Evolutionary conservation across 208 protist species (phyloP).

Genomic region (Giardia muris): DNA sequence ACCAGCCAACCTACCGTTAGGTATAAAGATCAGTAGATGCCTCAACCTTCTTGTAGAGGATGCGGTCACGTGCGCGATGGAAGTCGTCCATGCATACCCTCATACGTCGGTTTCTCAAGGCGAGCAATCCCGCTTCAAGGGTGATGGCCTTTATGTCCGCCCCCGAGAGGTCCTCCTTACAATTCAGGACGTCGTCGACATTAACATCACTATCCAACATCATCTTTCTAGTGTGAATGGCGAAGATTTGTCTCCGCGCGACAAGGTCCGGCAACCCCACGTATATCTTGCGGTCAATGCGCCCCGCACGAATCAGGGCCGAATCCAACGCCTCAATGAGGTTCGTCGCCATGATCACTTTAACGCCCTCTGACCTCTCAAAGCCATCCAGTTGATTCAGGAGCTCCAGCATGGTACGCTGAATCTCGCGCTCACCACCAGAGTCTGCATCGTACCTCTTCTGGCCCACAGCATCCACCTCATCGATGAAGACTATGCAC

Average conservation of each 20-base stretch:
- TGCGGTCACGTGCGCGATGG: constrained; percentile 93
- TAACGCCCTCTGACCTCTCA: constrained; percentile 95
- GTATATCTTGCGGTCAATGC: constrained; percentile 99
- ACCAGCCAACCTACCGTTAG: no score
- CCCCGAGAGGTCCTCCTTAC: constrained; percentile 96
- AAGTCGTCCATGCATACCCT: constrained; percentile 94
- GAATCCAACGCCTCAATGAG: constrained; percentile 97
- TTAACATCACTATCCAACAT: constrained; percentile 90
- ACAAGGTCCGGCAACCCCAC: constrained; percentile 96
- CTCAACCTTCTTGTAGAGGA: constrained; percentile 95
- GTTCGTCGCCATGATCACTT: constrained; percentile 99
- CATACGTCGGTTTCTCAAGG: constrained; percentile 93
- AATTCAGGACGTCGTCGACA: constrained; percentile 92
- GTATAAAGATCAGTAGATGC: constrained; percentile 38
- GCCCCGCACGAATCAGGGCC: constrained; percentile 91
- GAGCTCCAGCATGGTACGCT: constrained; percentile 99
- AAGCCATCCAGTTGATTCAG: constrained; percentile 99
- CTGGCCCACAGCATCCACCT: constrained; percentile 98
- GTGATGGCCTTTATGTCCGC: constrained; percentile 99
- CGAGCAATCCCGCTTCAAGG: constrained; percentile 96
- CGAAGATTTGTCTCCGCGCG: constrained; percentile 93
- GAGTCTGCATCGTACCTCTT: constrained; percentile 83
- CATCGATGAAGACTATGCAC: constrained; percentile 99
- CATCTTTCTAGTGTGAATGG: constrained; percentile 97
- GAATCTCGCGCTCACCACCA: constrained; percentile 94